These are phyloP conservation scores for Cladosporium sp. DNA, from an alignment of 2,329 filamentous ascomycete genomes.

Conservation along the genomic window DNA sequence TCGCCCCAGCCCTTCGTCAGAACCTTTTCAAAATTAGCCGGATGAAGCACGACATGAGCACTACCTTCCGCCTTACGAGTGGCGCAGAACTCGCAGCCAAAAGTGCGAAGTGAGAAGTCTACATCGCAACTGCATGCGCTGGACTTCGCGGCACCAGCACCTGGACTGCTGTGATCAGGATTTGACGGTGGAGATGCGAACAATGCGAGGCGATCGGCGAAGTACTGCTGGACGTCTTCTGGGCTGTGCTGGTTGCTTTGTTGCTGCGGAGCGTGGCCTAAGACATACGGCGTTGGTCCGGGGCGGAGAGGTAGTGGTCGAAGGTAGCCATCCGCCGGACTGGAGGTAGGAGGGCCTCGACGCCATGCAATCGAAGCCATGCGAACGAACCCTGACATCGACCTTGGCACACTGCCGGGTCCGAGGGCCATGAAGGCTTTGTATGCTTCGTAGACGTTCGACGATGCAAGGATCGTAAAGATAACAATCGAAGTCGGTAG, in stretches of 20 bases:
- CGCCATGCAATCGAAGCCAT: not conserved
- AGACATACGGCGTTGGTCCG: not conserved
- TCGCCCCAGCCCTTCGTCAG: not conserved
- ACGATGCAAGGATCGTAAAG: not conserved
- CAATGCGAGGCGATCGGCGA: conserved; percentile 62
- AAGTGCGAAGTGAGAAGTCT: not conserved
- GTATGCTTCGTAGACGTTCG: not conserved
- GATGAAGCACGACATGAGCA: not conserved
- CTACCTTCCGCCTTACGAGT: not conserved
- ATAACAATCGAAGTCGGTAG: not conserved
- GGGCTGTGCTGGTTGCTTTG: not conserved
- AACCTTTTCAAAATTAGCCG: not conserved
- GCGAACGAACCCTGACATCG: not conserved
- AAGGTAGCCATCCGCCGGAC: not conserved
- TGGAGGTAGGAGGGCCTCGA: not conserved
- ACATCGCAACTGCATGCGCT: not conserved
- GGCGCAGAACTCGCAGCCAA: not conserved
- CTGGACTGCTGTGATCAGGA: not conserved
- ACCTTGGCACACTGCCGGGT: not conserved
- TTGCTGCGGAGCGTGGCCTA: not conserved
- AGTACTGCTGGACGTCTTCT: conserved; percentile 73
- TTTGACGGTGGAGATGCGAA: conserved; percentile 39
- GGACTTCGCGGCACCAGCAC: no score
- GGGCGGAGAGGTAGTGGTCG: not conserved
- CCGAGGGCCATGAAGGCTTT: not conserved